These are phyloP conservation scores for Candida peoriensis DNA, from an alignment of 805 yeast species.

Conservation along the genomic window DNA sequence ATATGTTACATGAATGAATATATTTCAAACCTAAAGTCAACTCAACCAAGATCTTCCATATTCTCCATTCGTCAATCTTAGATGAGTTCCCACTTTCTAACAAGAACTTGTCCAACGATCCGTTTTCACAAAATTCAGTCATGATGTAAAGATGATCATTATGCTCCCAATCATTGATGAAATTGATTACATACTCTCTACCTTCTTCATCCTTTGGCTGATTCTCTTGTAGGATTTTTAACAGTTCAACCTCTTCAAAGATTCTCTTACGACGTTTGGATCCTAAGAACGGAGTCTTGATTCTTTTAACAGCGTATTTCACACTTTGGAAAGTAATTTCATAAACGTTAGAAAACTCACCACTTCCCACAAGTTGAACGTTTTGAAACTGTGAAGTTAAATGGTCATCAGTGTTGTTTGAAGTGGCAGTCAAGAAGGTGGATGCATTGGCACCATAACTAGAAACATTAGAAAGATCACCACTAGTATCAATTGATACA, in stretches of 20 bases:
- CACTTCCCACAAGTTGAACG: conserved; percentile 70
- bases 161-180: conserved; percentile 83
- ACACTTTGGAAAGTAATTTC: conserved; percentile 65
- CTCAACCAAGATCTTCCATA: conserved; percentile 93
- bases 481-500: conserved; percentile 15
- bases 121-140: conserved; percentile 95
- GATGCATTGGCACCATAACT: conserved; percentile 17
- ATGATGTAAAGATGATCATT: conserved; percentile 75
- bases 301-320: conserved; percentile 81
- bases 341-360: conserved; percentile 88
- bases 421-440: conserved; percentile 19
- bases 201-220: conserved; percentile 49
- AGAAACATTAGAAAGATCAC: conserved; percentile 18
- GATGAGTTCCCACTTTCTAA: conserved; percentile 71
- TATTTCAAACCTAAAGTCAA: conserved; percentile 72
- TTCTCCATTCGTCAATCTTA: conserved; percentile 91
- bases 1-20: conserved; percentile 69
- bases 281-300: conserved; percentile 58
- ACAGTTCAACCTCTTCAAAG: conserved; percentile 73
- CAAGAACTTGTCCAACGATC: conserved; percentile 77
- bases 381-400: conserved; percentile 47
- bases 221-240: conserved; percentile 37
- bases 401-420: conserved; percentile 32
- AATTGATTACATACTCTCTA: conserved; percentile 69
- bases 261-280: conserved; percentile 57